Conservation (phyloP, 2,329 filamentous ascomycete genomes). For the Cercospora sp. region DNA sequence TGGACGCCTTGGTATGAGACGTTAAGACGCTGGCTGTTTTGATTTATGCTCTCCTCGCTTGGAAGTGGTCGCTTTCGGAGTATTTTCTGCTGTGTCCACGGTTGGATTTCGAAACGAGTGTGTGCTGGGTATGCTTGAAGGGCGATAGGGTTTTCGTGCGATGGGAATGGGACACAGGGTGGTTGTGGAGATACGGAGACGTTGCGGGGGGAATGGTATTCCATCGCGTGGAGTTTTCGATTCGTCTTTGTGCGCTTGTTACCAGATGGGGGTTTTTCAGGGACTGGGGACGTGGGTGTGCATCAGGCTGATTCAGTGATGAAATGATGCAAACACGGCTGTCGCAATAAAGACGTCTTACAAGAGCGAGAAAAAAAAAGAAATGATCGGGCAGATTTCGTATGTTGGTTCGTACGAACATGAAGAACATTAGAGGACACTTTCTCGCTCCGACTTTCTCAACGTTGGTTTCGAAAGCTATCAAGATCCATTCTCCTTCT, state of each 20-base stretch:
- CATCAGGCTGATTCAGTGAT: not conserved
- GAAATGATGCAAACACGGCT: not conserved
- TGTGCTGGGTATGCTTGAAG: not conserved
- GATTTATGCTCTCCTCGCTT: not conserved
- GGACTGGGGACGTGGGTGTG: not conserved
- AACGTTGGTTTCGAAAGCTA: not conserved
- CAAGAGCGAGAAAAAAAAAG: not conserved
- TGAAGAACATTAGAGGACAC: not conserved
- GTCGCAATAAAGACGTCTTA: not conserved
- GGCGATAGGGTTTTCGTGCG: not conserved
- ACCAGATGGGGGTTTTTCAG: not conserved
- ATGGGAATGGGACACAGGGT: not conserved
- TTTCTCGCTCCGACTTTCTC: not conserved
- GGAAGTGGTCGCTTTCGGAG: not conserved
- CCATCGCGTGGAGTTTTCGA: not conserved
- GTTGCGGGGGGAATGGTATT: not conserved
- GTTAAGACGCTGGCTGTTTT: constrained; percentile 27
- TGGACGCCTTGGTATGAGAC: constrained; percentile 27
- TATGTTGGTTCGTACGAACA: not conserved
- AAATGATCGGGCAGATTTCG: not conserved
- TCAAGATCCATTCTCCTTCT: not conserved
- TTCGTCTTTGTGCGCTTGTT: not conserved
- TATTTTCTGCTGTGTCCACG: not conserved
- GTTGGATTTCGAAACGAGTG: not conserved
- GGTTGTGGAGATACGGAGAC: not conserved